Percentiles rank a stretch among this genome's conserved stretches.
phyloP scores from a whole-genome alignment of 75 land plant species.

The Picea glauca region DNA sequence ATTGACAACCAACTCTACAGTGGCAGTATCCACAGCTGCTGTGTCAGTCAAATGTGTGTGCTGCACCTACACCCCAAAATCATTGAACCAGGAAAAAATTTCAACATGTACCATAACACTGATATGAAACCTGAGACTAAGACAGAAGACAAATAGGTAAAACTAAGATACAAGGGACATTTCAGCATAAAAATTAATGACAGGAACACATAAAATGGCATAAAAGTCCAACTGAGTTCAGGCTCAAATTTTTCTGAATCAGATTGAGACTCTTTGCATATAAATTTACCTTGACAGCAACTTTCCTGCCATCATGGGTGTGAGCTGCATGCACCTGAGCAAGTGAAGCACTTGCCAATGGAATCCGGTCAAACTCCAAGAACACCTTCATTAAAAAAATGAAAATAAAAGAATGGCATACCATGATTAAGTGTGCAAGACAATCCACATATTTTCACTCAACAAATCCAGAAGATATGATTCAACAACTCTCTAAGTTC shows the following conservation, averaged over 20 bases:
- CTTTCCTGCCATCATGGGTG: conserved; percentile 75
- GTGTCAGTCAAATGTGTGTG: conserved; percentile 97
- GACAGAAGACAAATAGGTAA: not conserved
- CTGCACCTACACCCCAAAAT: conserved; percentile 64
- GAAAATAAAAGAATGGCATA: not conserved
- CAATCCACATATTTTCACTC: not conserved
- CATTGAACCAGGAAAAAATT: conserved; percentile 7
- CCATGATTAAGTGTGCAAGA: not conserved
- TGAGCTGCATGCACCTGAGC: conserved; percentile 96
- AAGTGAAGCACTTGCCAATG: conserved; percentile 98
- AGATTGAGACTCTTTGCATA: not conserved
- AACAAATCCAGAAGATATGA: not conserved
- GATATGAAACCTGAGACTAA: not conserved
- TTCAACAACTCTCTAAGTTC: not conserved
- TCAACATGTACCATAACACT: not conserved
- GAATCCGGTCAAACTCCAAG: conserved; percentile 73
- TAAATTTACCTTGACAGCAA: conserved; percentile 87
- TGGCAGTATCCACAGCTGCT: conserved; percentile 87
- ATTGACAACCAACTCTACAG: conserved; percentile 76
- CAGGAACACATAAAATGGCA: not conserved
- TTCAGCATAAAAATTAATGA: not conserved
- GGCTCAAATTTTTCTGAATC: not conserved
- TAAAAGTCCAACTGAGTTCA: conserved; percentile 1
- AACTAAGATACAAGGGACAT: not conserved
- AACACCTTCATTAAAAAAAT: conserved; percentile 46